Evolutionary conservation across 2,329 filamentous ascomycete genomes (phyloP).

Genomic region (Seiridium unicorne): DNA sequence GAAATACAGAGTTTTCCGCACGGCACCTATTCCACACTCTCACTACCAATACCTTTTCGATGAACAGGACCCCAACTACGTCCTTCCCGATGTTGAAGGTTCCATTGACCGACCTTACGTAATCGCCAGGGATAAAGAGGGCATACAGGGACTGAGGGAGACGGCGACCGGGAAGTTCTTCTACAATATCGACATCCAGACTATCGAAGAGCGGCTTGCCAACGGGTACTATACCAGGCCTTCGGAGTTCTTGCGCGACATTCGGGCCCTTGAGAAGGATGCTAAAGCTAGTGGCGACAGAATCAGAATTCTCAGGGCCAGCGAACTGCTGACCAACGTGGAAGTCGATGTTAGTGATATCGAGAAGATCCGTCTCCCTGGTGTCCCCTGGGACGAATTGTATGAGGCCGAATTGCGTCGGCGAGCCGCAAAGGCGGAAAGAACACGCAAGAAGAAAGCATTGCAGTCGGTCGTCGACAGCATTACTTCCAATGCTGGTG

Average conservation of each 20-base stretch:
- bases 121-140: slow-evolving; percentile 75
- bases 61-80: slow-evolving; percentile 73
- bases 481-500: slow-evolving; percentile 49
- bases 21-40: slow-evolving; percentile 70
- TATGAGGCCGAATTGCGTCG: slow-evolving; percentile 72
- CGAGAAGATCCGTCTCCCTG: slow-evolving; percentile 52
- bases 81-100: slow-evolving; percentile 54
- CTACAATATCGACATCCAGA: slow-evolving; percentile 85
- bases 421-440: slow-evolving; percentile 57
- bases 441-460: slow-evolving; percentile 60
- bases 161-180: slow-evolving; percentile 78
- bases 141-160: slow-evolving; percentile 73
- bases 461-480: slow-evolving; percentile 53
- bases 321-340: slow-evolving; percentile 88
- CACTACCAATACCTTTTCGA: slow-evolving; percentile 81
- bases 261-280: slow-evolving; percentile 82
- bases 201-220: slow-evolving; percentile 92
- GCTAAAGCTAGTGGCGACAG: slow-evolving; percentile 79
- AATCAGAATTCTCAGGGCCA: slow-evolving; percentile 80
- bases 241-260: slow-evolving; percentile 84
- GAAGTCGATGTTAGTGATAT: slow-evolving; percentile 87
- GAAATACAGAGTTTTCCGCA: slow-evolving; percentile 85
- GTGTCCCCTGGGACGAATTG: slow-evolving; percentile 79
- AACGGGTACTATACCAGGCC: slow-evolving; percentile 95
- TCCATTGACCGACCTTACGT: slow-evolving; percentile 73